A percentile compares a stretch with the other conserved stretches of the same genome.
These are phyloP conservation scores for Castanea crenata DNA, from an alignment of 306 rosid genomes.

Conservation along the genomic window DNA sequence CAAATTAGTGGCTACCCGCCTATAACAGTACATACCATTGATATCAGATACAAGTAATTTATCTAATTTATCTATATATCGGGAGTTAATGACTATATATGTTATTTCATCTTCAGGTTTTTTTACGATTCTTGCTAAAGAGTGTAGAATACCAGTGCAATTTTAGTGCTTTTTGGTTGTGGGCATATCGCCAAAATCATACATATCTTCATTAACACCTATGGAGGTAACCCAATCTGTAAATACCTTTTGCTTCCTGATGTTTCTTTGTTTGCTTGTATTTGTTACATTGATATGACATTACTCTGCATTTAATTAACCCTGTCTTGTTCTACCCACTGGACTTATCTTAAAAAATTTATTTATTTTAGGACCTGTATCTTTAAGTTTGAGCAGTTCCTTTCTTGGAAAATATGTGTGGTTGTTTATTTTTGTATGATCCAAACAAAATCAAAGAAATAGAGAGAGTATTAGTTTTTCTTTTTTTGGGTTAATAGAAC, in stretches of 20 bases:
- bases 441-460: too few relatives aligned
- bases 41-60: too few relatives aligned
- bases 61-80: neutral
- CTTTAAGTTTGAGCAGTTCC: neutral
- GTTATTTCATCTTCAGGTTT: neutral
- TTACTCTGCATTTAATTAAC: neutral
- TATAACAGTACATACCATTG: too few relatives aligned
- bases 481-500: neutral
- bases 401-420: neutral
- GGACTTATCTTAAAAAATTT: too few relatives aligned
- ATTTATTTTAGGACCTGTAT: neutral
- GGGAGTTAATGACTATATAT: neutral
- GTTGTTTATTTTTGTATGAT: neutral
- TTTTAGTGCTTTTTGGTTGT: constrained; percentile 81
- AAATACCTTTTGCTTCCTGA: constrained; percentile 27
- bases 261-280: neutral
- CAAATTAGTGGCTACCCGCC: too few relatives aligned
- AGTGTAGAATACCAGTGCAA: constrained; percentile 73
- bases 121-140: constrained; percentile 43
- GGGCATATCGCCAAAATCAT: constrained; percentile 85
- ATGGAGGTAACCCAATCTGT: constrained; percentile 76
- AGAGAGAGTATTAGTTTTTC: too few relatives aligned
- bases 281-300: neutral
- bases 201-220: constrained; percentile 75
- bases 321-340: neutral